These are phyloP conservation scores for Boechera divaricarpa DNA, from an alignment of 345 rosid genomes.

Conservation along the genomic window DNA sequence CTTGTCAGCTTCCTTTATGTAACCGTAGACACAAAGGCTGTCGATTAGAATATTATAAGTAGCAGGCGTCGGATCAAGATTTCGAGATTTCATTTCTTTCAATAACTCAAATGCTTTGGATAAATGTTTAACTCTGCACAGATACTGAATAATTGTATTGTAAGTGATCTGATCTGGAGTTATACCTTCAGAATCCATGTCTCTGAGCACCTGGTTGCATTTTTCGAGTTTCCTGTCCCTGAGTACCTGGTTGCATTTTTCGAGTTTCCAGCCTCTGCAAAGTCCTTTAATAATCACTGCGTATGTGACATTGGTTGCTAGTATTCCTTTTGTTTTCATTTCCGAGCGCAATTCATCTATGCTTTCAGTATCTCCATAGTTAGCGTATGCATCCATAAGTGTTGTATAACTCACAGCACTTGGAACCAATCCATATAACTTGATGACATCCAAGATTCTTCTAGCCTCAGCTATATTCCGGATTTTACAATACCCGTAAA, in stretches of 20 bases:
- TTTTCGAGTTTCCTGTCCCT: constrained; percentile 42
- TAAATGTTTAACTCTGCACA: constrained; percentile 52
- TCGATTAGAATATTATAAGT: constrained; percentile 68
- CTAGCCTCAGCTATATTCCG: constrained; percentile 54
- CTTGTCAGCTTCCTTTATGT: constrained; percentile 55
- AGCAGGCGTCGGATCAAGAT: constrained; percentile 59
- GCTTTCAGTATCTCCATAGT: constrained; percentile 47
- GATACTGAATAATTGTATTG: constrained; percentile 60
- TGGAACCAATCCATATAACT: constrained; percentile 58
- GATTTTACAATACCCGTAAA: constrained; percentile 62
- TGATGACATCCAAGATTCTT: constrained; percentile 52
- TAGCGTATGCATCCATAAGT: constrained; percentile 73
- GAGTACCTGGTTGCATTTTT: constrained; percentile 53
- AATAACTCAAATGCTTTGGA: constrained; percentile 52
- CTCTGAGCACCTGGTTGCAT: constrained; percentile 50
- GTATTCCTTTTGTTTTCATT: constrained; percentile 54
- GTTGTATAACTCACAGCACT: constrained; percentile 68
- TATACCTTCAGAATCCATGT: constrained; percentile 59
- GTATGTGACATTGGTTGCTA: constrained; percentile 65
- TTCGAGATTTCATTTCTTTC: constrained; percentile 50
- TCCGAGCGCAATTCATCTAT: constrained; percentile 55
- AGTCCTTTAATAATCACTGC: constrained; percentile 68
- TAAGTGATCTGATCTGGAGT: constrained; percentile 68
- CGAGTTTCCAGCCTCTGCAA: constrained; percentile 46
- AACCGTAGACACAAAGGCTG: constrained; percentile 59